A percentile compares a stretch with the other conserved stretches of the same genome.
Conservation (phyloP, 805 yeast genomes). For the Saccharomycopsis vini region DNA sequence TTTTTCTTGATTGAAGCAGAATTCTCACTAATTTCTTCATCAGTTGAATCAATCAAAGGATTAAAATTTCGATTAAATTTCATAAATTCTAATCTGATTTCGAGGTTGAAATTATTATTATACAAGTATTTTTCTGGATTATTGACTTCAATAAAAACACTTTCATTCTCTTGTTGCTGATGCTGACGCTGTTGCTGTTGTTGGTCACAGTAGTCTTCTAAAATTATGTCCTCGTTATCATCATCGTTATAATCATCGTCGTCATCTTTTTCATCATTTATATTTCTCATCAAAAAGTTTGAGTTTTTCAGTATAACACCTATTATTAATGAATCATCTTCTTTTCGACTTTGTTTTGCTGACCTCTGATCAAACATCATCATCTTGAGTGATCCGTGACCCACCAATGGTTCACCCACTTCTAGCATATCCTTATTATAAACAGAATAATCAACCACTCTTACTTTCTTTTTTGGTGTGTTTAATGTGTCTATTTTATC, state of each 20-base stretch:
- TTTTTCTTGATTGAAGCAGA: neutral
- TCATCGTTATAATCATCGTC: neutral
- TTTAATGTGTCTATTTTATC: neutral
- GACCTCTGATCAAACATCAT: neutral
- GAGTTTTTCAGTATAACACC: slow-evolving; percentile 10
- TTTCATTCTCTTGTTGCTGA: too few species aligned
- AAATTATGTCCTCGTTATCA: neutral
- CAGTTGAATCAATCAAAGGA: neutral
- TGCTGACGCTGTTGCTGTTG: too few species aligned
- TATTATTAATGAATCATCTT: neutral
- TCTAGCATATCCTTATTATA: slow-evolving; percentile 16
- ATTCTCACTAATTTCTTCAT: neutral
- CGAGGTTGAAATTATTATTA: slow-evolving; percentile 9
- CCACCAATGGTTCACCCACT: slow-evolving; percentile 12
- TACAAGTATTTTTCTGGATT: neutral
- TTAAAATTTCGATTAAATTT: slow-evolving; percentile 7
- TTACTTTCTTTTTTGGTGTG: neutral
- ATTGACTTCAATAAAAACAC: neutral
- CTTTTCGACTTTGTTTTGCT: neutral
- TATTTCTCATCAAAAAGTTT: slow-evolving; percentile 3
- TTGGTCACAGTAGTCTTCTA: too few species aligned
- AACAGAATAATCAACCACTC: slow-evolving; percentile 15
- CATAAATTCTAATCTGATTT: slow-evolving; percentile 12
- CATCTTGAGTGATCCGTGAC: slow-evolving; percentile 11
- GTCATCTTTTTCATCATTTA: slow-evolving; percentile 1